A percentile compares a stretch with the other conserved stretches of the same genome.
These are phyloP conservation scores for Penicillium olsonii DNA, from an alignment of 2,329 filamentous ascomycete species.

Conservation along the genomic window DNA sequence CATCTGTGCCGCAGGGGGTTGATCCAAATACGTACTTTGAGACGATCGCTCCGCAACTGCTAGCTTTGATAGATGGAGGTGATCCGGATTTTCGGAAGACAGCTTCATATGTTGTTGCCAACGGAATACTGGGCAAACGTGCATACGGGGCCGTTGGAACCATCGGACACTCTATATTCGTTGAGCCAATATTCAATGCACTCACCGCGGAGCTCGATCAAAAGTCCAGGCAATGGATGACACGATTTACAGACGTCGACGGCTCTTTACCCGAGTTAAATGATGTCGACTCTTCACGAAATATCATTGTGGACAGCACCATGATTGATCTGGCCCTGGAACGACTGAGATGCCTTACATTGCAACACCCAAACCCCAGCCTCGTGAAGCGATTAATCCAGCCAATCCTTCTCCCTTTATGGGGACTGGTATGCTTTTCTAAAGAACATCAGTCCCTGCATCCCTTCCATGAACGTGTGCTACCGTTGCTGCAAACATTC, in stretches of 20 bases:
- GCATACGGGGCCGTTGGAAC: conserved; percentile 41
- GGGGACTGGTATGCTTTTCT: conserved; percentile 44
- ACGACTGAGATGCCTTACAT: conserved; percentile 37
- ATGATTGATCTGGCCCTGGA: conserved; percentile 35
- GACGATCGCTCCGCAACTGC: conserved; percentile 42
- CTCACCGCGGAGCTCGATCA: conserved; percentile 36
- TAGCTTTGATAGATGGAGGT: conserved; percentile 42
- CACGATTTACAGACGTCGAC: conserved; percentile 19
- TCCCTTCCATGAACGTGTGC: conserved; percentile 30
- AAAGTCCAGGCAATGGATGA: conserved; percentile 31
- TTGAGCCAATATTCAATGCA: conserved; percentile 42
- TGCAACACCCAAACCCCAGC: conserved; percentile 46
- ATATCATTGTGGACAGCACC: conserved; percentile 27
- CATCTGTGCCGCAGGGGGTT: conserved; percentile 43
- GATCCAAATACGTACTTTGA: conserved; percentile 39
- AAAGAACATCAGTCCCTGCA: conserved; percentile 28
- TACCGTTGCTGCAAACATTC: conserved; percentile 40
- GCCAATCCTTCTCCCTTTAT: conserved; percentile 44
- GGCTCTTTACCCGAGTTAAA: conserved; percentile 3
- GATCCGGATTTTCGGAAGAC: conserved; percentile 43
- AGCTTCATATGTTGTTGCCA: conserved; percentile 46
- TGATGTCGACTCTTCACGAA: conserved; percentile 1
- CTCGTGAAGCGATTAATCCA: conserved; percentile 44
- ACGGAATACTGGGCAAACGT: conserved; percentile 45
- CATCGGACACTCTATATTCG: conserved; percentile 44